A percentile compares a stretch with the other conserved stretches of the same genome.
Conservation (phyloP, 352 stramenopile genomes). For the Globisporangium acanthophoron region DNA sequence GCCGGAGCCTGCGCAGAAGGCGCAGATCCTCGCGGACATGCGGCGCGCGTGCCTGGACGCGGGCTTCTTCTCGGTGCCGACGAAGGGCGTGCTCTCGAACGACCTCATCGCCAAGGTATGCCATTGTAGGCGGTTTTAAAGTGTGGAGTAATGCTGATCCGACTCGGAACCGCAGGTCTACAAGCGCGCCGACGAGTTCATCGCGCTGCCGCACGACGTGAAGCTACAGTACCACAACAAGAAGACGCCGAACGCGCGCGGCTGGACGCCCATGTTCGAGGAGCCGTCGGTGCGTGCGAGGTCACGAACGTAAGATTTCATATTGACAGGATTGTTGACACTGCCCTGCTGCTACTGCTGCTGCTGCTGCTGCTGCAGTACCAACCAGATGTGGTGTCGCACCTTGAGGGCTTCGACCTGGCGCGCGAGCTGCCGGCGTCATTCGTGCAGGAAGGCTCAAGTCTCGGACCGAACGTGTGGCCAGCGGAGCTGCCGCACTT, state of each 20-base stretch:
- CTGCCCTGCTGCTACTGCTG: not conserved
- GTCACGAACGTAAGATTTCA: not conserved
- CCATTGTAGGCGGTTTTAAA: not conserved
- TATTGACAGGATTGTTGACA: not conserved
- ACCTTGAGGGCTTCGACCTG: slow-evolving; percentile 74
- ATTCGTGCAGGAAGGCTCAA: slow-evolving; percentile 57
- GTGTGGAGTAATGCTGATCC: not conserved
- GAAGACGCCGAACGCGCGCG: slow-evolving; percentile 59
- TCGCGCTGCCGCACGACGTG: slow-evolving; percentile 45
- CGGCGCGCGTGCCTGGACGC: slow-evolving; percentile 46
- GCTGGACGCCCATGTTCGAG: slow-evolving; percentile 82
- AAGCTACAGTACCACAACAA: slow-evolving; percentile 81
- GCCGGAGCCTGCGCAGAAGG: slow-evolving; percentile 19
- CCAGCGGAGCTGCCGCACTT: slow-evolving; percentile 55
- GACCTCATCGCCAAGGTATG: slow-evolving; percentile 43
- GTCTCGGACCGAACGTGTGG: slow-evolving; percentile 75
- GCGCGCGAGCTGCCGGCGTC: slow-evolving; percentile 46
- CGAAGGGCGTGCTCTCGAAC: slow-evolving; percentile 40
- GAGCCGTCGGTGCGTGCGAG: slow-evolving; percentile 53
- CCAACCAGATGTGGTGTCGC: slow-evolving; percentile 68
- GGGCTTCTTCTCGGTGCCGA: slow-evolving; percentile 81
- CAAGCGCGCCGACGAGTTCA: slow-evolving; percentile 58
- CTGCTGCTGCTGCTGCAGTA: slow-evolving; percentile 28
- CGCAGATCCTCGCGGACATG: slow-evolving; percentile 50
- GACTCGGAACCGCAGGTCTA: slow-evolving; percentile 31